Evolutionary conservation across 208 protist species (phyloP).

Genomic region (Phytomonas serpens): DNA sequence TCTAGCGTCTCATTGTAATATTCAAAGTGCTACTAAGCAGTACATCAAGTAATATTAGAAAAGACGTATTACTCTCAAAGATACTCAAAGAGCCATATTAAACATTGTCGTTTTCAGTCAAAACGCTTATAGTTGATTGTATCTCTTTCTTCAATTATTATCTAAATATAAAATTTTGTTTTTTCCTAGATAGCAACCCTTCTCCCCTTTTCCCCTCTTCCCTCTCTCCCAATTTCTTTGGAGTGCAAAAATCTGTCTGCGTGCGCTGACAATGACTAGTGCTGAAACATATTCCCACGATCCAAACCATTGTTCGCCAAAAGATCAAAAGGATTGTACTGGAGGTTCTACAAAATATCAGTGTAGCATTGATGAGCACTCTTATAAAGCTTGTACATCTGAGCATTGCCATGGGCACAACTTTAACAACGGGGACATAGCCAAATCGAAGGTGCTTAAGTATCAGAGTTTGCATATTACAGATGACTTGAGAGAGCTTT

Average conservation of each 20-base stretch:
- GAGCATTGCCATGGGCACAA: not conserved
- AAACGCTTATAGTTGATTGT: not conserved
- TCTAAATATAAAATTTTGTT: not conserved
- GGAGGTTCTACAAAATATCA: not conserved
- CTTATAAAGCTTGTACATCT: not conserved
- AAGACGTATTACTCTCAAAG: not conserved
- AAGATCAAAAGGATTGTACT: not conserved
- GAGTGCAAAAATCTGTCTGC: not conserved
- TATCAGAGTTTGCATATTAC: not conserved
- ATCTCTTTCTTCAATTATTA: not conserved
- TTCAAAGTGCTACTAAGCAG: not conserved
- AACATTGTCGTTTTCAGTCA: not conserved
- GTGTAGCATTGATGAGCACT: not conserved
- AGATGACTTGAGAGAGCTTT: not conserved
- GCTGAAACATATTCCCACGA: not conserved
- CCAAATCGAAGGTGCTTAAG: not conserved
- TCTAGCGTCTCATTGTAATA: not conserved
- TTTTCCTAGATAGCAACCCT: not conserved
- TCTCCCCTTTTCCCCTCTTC: too few relatives aligned
- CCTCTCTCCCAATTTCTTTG: too few relatives aligned
- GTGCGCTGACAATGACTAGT: not conserved
- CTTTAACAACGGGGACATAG: not conserved
- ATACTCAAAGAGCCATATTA: not conserved
- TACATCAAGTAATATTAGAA: not conserved
- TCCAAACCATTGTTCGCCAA: not conserved